These are phyloP conservation scores for Letharia columbiana DNA, from an alignment of 495 filamentous ascomycete genomes.

Conservation along the genomic window DNA sequence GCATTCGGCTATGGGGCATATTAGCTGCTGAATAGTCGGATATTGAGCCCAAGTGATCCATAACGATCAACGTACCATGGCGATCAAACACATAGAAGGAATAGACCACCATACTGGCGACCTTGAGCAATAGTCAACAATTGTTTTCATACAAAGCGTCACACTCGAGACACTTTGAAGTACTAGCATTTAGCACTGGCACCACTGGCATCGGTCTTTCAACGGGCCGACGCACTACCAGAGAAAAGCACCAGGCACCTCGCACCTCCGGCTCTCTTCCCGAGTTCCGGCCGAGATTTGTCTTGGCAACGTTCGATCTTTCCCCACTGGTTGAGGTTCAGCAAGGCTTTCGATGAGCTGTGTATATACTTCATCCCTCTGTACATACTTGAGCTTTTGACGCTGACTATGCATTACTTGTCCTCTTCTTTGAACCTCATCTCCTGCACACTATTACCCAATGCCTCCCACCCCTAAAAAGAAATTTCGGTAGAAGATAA, in stretches of 20 bases:
- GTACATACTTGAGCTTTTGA: constrained; percentile 1
- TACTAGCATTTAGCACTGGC: too few relatives aligned
- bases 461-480: constrained; percentile 18
- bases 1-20: constrained; percentile 66
- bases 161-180: too few relatives aligned
- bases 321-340: background rate
- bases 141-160: background rate
- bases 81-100: constrained; percentile 99
- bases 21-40: constrained; percentile 7
- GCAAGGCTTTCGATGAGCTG: background rate
- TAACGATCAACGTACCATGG: constrained; percentile 57
- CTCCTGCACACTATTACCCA: constrained; percentile 2
- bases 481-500: constrained; percentile 26
- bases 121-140: constrained; percentile 1
- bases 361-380: background rate
- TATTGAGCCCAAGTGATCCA: background rate
- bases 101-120: constrained; percentile 71
- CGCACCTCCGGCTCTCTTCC: background rate
- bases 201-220: too few relatives aligned
- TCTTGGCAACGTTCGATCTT: constrained; percentile 1
- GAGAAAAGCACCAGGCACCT: background rate
- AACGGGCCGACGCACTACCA: too few relatives aligned
- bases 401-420: background rate
- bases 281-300: background rate
- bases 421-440: background rate